Conservation (phyloP, 2,329 filamentous ascomycete species). For the Neobulgaria alba region DNA sequence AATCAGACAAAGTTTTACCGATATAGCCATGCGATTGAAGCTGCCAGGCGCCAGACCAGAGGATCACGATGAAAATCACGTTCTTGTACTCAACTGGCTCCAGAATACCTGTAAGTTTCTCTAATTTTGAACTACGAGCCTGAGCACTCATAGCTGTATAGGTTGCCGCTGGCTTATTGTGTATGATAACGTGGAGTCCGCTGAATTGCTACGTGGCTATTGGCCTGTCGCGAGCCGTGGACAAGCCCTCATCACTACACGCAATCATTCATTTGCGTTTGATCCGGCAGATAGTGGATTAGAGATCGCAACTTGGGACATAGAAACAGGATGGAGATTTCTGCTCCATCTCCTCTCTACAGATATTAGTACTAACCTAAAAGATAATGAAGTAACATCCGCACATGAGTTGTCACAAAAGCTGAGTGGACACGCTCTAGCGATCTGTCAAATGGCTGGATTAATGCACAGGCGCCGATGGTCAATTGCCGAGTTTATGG, state of each 20-base stretch:
- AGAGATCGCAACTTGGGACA: conserved; percentile 11
- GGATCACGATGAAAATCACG: conserved; percentile 6
- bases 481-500: conserved; percentile 1
- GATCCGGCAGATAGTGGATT: conserved; percentile 5
- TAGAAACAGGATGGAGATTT: conserved; percentile 21
- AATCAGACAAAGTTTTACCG: conserved; percentile 19
- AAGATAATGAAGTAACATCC: not conserved
- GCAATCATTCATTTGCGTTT: conserved; percentile 10
- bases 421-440: conserved; percentile 2
- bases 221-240: conserved; percentile 8
- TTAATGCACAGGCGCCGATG: not conserved
- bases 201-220: conserved; percentile 4
- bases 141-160: not conserved
- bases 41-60: conserved; percentile 9
- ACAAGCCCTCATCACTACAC: conserved; percentile 9
- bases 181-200: conserved; percentile 12
- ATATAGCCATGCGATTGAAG: conserved; percentile 14
- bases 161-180: conserved; percentile 9
- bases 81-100: conserved; percentile 4
- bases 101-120: conserved; percentile 4
- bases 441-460: not conserved
- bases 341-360: not conserved
- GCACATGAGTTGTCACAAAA: not conserved
- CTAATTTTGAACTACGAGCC: not conserved
- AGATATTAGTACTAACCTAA: not conserved